These are phyloP conservation scores for Phaffia rhodozyma DNA, from an alignment of 1,284 basidiomycete genomes.

Conservation along the genomic window DNA sequence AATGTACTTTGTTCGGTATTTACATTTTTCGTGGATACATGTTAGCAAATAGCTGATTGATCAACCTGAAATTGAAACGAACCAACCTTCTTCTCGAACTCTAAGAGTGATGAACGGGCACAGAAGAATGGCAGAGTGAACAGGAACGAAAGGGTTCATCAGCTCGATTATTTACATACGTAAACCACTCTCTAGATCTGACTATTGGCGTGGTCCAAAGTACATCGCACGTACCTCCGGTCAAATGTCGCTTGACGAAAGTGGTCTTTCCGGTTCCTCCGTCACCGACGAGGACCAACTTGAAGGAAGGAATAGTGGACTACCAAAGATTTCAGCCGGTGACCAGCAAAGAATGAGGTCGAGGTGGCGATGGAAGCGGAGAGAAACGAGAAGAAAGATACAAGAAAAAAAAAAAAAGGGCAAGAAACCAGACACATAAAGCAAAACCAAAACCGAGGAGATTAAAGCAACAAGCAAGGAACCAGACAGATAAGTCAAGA, in stretches of 20 bases:
- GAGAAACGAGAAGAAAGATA: slow-evolving; percentile 9
- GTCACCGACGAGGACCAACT: slow-evolving; percentile 97
- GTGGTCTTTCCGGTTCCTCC: slow-evolving; percentile 74
- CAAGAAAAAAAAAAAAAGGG: slow-evolving; percentile 13
- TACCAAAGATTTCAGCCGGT: background rate
- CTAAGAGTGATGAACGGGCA: slow-evolving; percentile 32
- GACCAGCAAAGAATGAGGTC: background rate
- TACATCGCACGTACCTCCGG: slow-evolving; percentile 42
- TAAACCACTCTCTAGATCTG: background rate
- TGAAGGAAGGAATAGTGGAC: slow-evolving; percentile 71
- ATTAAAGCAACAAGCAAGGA: no score
- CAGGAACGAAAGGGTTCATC: background rate
- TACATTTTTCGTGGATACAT: background rate
- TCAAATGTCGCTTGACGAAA: slow-evolving; percentile 99
- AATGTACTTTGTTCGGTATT: slow-evolving; percentile 52
- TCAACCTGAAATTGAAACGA: background rate
- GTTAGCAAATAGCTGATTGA: background rate
- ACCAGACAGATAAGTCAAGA: no score
- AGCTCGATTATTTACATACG: no score
- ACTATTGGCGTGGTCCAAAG: background rate
- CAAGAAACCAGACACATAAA: slow-evolving; percentile 18
- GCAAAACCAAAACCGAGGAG: no score
- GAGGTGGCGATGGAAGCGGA: background rate
- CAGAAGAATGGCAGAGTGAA: slow-evolving; percentile 7
- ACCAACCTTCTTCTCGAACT: slow-evolving; percentile 88